Conservation (phyloP, 306 rosid species). For the Quercus ilex region DNA sequence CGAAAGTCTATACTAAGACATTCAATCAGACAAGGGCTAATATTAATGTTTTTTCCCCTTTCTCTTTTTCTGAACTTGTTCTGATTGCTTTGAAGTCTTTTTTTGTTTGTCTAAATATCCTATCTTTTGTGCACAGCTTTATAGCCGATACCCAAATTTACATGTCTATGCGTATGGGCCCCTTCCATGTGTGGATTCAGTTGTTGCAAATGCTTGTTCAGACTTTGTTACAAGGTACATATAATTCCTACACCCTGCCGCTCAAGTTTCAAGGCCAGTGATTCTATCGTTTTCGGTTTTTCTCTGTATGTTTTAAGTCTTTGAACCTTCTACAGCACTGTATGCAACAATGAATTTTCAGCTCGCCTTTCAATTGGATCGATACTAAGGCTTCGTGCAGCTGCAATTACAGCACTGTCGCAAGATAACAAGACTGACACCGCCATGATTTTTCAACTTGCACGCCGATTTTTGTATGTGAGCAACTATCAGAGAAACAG, state of each 20-base stretch:
- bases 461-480: conserved; percentile 49
- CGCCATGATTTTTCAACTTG: conserved; percentile 58
- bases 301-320: conserved; percentile 13
- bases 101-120: conserved; percentile 6
- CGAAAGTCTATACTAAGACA: background rate
- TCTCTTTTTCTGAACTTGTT: conserved; percentile 15
- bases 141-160: conserved; percentile 60
- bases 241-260: background rate
- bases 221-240: conserved; percentile 77
- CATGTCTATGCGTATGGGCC: conserved; percentile 90
- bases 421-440: conserved; percentile 61
- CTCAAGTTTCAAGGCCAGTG: background rate
- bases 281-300: conserved; percentile 9
- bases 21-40: background rate
- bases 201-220: conserved; percentile 79
- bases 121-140: conserved; percentile 50
- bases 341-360: conserved; percentile 77
- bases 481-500: conserved; percentile 44
- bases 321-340: conserved; percentile 53
- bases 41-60: background rate
- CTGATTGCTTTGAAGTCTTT: conserved; percentile 1
- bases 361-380: conserved; percentile 83
- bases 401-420: conserved; percentile 74
- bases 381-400: conserved; percentile 77
- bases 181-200: conserved; percentile 87